A percentile compares a stretch with the other conserved stretches of the same genome.
Evolutionary conservation across 805 yeast genomes (phyloP).

Genomic region (Lipomyces spencermartinsiae): DNA sequence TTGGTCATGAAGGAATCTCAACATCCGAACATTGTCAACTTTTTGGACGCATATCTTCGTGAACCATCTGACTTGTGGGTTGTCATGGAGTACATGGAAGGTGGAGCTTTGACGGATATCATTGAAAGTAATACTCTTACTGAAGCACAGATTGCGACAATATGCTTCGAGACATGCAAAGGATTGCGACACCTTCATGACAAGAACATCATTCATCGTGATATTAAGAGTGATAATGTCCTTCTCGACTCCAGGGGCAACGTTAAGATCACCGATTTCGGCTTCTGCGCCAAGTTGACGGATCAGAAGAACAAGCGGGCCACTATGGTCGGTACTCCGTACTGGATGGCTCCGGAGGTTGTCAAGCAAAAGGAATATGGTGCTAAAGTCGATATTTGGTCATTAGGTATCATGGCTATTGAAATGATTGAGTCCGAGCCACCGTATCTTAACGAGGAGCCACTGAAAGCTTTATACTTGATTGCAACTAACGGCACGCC

Average conservation of each 20-base stretch:
- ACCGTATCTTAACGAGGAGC: constrained; percentile 80
- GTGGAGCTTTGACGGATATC: constrained; percentile 95
- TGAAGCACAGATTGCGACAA: constrained; percentile 90
- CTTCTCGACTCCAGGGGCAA: constrained; percentile 79
- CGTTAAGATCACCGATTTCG: constrained; percentile 94
- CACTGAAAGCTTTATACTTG: constrained; percentile 74
- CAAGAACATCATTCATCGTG: constrained; percentile 93
- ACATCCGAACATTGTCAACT: constrained; percentile 94
- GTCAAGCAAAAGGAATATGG: constrained; percentile 81
- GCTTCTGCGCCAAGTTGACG: constrained; percentile 80
- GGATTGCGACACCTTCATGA: constrained; percentile 92
- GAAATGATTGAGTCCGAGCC: constrained; percentile 90
- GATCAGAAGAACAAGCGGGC: constrained; percentile 76
- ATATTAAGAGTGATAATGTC: constrained; percentile 95
- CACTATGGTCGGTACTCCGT: constrained; percentile 88
- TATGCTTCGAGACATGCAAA: constrained; percentile 85
- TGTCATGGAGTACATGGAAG: constrained; percentile 99
- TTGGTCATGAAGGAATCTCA: constrained; percentile 95
- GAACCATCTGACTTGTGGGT: constrained; percentile 90
- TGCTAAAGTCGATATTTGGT: constrained; percentile 84
- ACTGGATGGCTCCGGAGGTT: constrained; percentile 92
- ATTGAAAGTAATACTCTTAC: constrained; percentile 83
- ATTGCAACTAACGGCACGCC: constrained; percentile 86
- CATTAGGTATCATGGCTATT: constrained; percentile 82
- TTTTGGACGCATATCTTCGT: constrained; percentile 85